Percentiles rank a stretch among this genome's conserved stretches.
phyloP scores from a whole-genome alignment of 2,329 filamentous ascomycete species.

The Botrytis sinoallii region DNA sequence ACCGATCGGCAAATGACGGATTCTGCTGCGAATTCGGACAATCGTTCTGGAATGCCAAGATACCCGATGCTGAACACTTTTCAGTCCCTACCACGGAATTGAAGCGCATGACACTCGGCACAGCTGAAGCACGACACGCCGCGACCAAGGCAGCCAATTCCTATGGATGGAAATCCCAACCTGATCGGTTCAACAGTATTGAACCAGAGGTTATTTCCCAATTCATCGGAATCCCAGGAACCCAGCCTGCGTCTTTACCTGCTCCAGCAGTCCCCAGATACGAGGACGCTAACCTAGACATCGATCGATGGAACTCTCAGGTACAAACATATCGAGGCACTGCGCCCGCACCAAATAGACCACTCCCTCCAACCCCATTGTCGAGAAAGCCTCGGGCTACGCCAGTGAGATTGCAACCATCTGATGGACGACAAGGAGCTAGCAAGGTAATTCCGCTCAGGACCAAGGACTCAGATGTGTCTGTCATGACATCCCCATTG shows the following conservation, averaged over 20 bases:
- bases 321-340: constrained; percentile 21
- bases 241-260: background rate
- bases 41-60: constrained; percentile 14
- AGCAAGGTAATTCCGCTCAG: background rate
- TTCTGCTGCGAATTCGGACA: constrained; percentile 25
- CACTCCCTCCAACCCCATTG: constrained; percentile 11
- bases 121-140: background rate
- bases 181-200: background rate
- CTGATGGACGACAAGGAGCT: background rate
- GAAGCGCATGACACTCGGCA: constrained; percentile 2
- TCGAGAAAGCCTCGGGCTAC: background rate
- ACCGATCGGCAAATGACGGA: constrained; percentile 19
- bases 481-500: background rate
- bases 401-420: too few relatives aligned
- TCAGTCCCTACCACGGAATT: background rate
- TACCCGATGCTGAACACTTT: background rate
- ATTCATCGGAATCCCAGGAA: constrained; percentile 14
- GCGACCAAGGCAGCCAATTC: constrained; percentile 17
- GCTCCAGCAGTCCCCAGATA: background rate
- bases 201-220: constrained; percentile 11
- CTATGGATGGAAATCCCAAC: constrained; percentile 18
- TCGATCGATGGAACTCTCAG: constrained; percentile 17
- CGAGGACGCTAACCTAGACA: constrained; percentile 22
- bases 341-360: constrained; percentile 1
- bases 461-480: background rate